These are phyloP conservation scores for Metarhizium album DNA, from an alignment of 2,329 filamentous ascomycete genomes.

Conservation along the genomic window DNA sequence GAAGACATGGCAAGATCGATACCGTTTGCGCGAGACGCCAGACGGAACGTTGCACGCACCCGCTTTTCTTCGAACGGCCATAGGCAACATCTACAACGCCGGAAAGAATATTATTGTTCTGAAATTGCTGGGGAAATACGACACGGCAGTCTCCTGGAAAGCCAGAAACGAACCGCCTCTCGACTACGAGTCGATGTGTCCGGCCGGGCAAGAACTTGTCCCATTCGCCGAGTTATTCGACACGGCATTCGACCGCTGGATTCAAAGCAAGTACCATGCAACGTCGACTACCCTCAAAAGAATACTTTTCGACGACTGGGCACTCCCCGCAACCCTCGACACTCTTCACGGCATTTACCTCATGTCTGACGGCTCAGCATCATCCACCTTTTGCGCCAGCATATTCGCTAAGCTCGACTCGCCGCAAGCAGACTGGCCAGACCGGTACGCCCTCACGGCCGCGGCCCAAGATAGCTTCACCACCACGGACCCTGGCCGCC, in stretches of 20 bases:
- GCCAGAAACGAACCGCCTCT: conserved; percentile 33
- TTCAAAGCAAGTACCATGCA: conserved; percentile 61
- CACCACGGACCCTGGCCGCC: conserved; percentile 42
- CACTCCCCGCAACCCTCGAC: conserved; percentile 52
- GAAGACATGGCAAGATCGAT: conserved; percentile 69
- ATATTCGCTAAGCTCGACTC: conserved; percentile 68
- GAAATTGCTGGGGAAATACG: conserved; percentile 53
- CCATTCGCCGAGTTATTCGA: conserved; percentile 70
- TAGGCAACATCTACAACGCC: conserved; percentile 66
- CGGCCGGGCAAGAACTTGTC: conserved; percentile 35
- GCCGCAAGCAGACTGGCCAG: conserved; percentile 55
- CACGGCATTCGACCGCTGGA: conserved; percentile 61
- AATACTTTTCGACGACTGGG: conserved; percentile 58
- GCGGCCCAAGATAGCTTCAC: conserved; percentile 64
- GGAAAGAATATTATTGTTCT: conserved; percentile 84
- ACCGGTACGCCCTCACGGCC: conserved; percentile 72
- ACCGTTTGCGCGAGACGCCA: conserved; percentile 50
- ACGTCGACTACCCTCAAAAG: conserved; percentile 56
- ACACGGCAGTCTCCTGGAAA: conserved; percentile 20
- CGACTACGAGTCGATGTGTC: conserved; percentile 47
- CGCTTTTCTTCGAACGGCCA: conserved; percentile 59
- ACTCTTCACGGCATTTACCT: conserved; percentile 66
- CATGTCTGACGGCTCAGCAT: conserved; percentile 59
- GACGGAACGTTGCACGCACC: conserved; percentile 58
- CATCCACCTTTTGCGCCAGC: conserved; percentile 53